phyloP scores from a whole-genome alignment of 495 filamentous ascomycete genomes.

The Daldinia grandis region DNA sequence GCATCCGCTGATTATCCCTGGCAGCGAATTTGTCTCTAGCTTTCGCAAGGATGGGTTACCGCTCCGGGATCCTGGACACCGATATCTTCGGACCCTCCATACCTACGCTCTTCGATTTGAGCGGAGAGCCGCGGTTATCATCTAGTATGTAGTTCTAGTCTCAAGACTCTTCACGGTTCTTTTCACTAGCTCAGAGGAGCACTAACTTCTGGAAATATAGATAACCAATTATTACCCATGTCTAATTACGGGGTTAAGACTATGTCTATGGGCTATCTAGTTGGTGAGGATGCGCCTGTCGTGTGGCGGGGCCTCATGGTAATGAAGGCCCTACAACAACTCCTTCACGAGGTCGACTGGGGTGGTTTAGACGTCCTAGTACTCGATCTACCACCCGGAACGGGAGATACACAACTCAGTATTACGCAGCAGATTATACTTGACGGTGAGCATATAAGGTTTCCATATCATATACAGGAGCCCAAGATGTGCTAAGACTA shows the following conservation, averaged over 20 bases:
- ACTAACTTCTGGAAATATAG: slow-evolving; percentile 47
- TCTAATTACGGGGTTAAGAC: slow-evolving; percentile 96
- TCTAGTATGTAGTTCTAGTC: slow-evolving; percentile 54
- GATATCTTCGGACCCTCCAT: slow-evolving; percentile 98
- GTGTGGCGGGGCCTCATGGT: slow-evolving; percentile 98
- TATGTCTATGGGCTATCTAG: slow-evolving; percentile 98
- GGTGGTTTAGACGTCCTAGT: slow-evolving; percentile 82
- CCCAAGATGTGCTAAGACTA: slow-evolving; percentile 2
- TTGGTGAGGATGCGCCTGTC: slow-evolving; percentile 80
- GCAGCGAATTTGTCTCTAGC: slow-evolving; percentile 86
- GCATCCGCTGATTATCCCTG: background rate
- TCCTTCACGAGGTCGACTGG: slow-evolving; percentile 95
- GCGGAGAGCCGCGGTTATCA: slow-evolving; percentile 73
- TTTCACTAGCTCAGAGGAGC: background rate
- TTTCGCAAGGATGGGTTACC: slow-evolving; percentile 79
- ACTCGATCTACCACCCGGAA: slow-evolving; percentile 91
- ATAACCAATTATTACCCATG: slow-evolving; percentile 84
- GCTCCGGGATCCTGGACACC: slow-evolving; percentile 88
- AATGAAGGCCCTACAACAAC: slow-evolving; percentile 94
- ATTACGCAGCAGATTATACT: slow-evolving; percentile 90
- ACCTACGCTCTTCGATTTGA: slow-evolving; percentile 85
- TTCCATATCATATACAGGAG: background rate
- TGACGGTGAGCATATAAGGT: slow-evolving; percentile 62
- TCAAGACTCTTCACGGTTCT: background rate
- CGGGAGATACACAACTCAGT: slow-evolving; percentile 91